phyloP scores from a whole-genome alignment of 1,284 basidiomycete species.

The Coniferiporia weirii region DNA sequence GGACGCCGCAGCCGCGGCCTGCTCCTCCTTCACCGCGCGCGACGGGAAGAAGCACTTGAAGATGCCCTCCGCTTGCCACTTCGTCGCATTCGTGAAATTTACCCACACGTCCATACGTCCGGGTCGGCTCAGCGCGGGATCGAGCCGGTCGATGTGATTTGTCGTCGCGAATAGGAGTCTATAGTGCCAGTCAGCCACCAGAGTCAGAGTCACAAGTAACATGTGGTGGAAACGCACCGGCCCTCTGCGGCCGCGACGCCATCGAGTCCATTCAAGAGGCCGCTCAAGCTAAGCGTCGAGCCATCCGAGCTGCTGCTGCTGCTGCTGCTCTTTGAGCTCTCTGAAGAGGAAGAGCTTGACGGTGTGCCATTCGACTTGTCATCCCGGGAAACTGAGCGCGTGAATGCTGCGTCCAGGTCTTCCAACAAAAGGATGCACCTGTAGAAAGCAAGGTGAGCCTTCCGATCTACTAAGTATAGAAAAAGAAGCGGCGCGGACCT shows the following conservation, averaged over 20 bases:
- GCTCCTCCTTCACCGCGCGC: constrained; percentile 34
- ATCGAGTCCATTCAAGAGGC: constrained; percentile 78
- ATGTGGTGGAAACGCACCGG: constrained; percentile 46
- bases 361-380: constrained; percentile 69
- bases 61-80: constrained; percentile 83
- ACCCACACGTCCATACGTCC: constrained; percentile 87
- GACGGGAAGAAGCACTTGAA: constrained; percentile 89
- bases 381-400: constrained; percentile 76
- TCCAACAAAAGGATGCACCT: constrained; percentile 86
- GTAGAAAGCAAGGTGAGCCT: constrained; percentile 21
- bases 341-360: constrained; percentile 34
- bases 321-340: constrained; percentile 34
- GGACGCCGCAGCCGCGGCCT: constrained; percentile 39
- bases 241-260: constrained; percentile 83
- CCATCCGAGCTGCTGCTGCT: constrained; percentile 44
- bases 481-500: constrained; percentile 41
- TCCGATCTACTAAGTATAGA: constrained; percentile 12
- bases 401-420: constrained; percentile 83
- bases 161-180: constrained; percentile 79
- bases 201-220: too few species aligned
- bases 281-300: constrained; percentile 76
- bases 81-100: constrained; percentile 81
- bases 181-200: not conserved
- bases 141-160: constrained; percentile 81
- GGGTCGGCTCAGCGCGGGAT: constrained; percentile 74